phyloP scores from a whole-genome alignment of 1,284 basidiomycete species.

The Cryptococcus sp. region DNA sequence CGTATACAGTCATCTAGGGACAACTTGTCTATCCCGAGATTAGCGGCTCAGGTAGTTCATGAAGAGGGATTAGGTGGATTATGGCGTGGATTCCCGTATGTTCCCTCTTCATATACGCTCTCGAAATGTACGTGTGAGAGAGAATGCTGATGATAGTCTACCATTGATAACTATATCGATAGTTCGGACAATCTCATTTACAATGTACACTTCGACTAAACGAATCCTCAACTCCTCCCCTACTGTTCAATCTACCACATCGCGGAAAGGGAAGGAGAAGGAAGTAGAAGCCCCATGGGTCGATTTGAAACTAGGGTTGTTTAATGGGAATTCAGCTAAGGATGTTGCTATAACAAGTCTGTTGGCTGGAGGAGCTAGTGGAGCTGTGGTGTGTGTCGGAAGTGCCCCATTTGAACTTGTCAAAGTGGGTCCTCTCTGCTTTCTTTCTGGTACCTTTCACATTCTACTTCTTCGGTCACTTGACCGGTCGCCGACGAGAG shows the following conservation, averaged over 20 bases:
- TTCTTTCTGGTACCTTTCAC: not conserved
- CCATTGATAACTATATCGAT: slow-evolving; percentile 95
- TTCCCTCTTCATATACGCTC: not conserved
- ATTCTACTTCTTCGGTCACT: not conserved
- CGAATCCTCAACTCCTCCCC: slow-evolving; percentile 59
- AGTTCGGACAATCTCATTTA: slow-evolving; percentile 85
- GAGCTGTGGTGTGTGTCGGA: slow-evolving; percentile 44
- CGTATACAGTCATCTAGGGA: slow-evolving; percentile 80
- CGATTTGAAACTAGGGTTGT: slow-evolving; percentile 29
- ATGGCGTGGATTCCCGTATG: slow-evolving; percentile 46
- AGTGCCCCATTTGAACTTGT: slow-evolving; percentile 93
- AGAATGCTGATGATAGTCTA: slow-evolving; percentile 54
- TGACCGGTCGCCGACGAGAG: not conserved
- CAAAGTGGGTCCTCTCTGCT: slow-evolving; percentile 61
- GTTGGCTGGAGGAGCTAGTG: slow-evolving; percentile 44
- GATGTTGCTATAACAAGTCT: slow-evolving; percentile 62
- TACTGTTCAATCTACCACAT: not conserved
- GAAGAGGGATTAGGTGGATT: slow-evolving; percentile 84
- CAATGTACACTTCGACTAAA: slow-evolving; percentile 87
- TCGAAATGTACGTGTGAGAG: not conserved
- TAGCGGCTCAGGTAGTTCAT: slow-evolving; percentile 62
- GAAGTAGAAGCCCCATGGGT: slow-evolving; percentile 25
- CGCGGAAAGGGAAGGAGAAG: slow-evolving; percentile 1
- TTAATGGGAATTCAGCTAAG: slow-evolving; percentile 49
- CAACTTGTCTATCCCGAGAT: slow-evolving; percentile 65